Base-by-base conservation (phyloP, 768 basidiomycete genomes). In the Russula earlei region DNA sequence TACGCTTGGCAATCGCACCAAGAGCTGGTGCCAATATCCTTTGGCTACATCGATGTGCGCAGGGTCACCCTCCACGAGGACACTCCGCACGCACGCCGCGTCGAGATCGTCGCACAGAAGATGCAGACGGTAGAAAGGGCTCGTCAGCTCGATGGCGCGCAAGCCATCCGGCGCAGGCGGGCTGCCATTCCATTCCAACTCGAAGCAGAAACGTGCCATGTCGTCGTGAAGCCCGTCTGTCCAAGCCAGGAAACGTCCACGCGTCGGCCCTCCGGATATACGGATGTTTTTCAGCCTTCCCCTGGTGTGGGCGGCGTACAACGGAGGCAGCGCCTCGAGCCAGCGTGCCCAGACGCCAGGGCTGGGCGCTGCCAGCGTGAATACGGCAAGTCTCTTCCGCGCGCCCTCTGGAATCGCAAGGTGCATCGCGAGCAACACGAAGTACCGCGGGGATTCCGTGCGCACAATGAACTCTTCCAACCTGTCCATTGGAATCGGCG, bases 201-300 rank as follows among this genome's bases (percentile, higher is more conserved):
- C 49, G 50, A 56, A 56, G 37, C 49, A 56, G 49, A 56, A 56
- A 6, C 44, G 49, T 9, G 55, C 55, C 36, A 25, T n/a, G 8
- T 52, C 50, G 37, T 38, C 27, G 7, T 46, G 31, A 29, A 3
- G 25, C 5, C 31, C 36, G n/a, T 51, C 49, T 12, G 55, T 56
- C 55, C 55, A 56, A 9, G 44, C 49, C 1, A 33, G 27, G 55
- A 56, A 56, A 12, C 55, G 50, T n/a, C 55, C 50, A n/a, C 38
- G 29, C 22, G 44, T 56, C 14, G 55, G 55, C 1, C 55, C 55
- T 14, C 55, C 55, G 19, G 43, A 51, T 3, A 56, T 56, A 7
- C 17, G 44, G 44, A 56, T n/a, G 50, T 56, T 15, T 9, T 34
- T 43, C 17, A 52, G 31, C 37, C 55, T 43, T 19, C 33, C 44